A percentile compares a stretch with the other conserved stretches of the same genome.
Evolutionary conservation across 306 rosid species (phyloP).

Genomic region (Quillaja saponaria): DNA sequence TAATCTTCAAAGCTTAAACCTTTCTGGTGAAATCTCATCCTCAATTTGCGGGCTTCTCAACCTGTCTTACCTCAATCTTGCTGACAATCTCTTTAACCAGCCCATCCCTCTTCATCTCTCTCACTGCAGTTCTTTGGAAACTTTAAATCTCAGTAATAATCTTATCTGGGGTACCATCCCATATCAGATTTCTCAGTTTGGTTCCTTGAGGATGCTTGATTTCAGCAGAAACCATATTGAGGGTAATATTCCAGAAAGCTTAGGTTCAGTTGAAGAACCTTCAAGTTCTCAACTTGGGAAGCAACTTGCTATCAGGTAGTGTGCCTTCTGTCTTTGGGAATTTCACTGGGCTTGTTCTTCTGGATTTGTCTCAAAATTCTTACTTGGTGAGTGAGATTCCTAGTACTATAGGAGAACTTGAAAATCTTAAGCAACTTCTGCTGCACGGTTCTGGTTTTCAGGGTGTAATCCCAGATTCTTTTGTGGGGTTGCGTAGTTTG

Average conservation of each 20-base stretch:
- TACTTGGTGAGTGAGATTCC: constrained; percentile 85
- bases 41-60: constrained; percentile 61
- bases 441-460: constrained; percentile 82
- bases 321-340: constrained; percentile 63
- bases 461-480: constrained; percentile 74
- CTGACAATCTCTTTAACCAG: constrained; percentile 75
- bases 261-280: constrained; percentile 67
- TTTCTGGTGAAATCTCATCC: constrained; percentile 85
- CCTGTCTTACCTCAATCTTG: constrained; percentile 73
- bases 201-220: constrained; percentile 67
- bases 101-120: constrained; percentile 97
- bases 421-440: constrained; percentile 57
- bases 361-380: constrained; percentile 83
- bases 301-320: constrained; percentile 75
- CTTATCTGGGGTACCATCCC: constrained; percentile 94
- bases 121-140: constrained; percentile 61
- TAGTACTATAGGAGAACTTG: constrained; percentile 64
- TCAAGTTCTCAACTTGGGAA: constrained; percentile 62
- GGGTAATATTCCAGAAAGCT: constrained; percentile 70
- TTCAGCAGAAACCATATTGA: constrained; percentile 73
- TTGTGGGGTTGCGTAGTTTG: constrained; percentile 57
- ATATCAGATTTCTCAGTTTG: constrained; percentile 78
- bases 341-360: constrained; percentile 64
- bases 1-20: constrained; percentile 68
- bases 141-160: constrained; percentile 83